phyloP scores from a whole-genome alignment of 23 red algal species.

The Agarophyton chilense region DNA sequence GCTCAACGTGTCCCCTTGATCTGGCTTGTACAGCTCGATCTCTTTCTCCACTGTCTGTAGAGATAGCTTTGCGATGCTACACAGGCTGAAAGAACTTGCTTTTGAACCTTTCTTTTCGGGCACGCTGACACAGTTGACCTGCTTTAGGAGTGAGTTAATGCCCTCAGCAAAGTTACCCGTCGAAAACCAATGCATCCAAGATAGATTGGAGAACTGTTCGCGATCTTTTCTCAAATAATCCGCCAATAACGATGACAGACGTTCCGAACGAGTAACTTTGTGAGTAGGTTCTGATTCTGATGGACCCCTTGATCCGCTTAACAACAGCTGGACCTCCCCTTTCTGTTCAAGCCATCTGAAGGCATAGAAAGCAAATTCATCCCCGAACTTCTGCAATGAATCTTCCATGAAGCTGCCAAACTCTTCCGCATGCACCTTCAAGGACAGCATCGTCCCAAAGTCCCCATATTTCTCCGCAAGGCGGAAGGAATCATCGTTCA shows the following conservation, averaged over 20 bases:
- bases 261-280: slow-evolving; percentile 29
- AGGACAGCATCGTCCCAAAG: slow-evolving; percentile 57
- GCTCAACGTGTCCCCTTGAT: neutral
- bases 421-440: slow-evolving; percentile 17
- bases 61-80: slow-evolving; percentile 60
- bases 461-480: slow-evolving; percentile 62
- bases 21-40: neutral
- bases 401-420: slow-evolving; percentile 52
- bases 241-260: slow-evolving; percentile 27
- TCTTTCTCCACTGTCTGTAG: slow-evolving; percentile 15
- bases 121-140: slow-evolving; percentile 4
- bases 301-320: slow-evolving; percentile 10
- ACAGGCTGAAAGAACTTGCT: slow-evolving; percentile 28
- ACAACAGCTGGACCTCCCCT: slow-evolving; percentile 38
- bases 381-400: slow-evolving; percentile 43
- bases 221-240: slow-evolving; percentile 51
- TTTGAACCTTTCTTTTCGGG: slow-evolving; percentile 38
- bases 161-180: slow-evolving; percentile 11
- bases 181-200: slow-evolving; percentile 63
- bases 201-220: slow-evolving; percentile 25
- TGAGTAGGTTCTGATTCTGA: neutral
- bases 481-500: slow-evolving; percentile 40
- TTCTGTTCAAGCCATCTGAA: slow-evolving; percentile 65
- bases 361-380: slow-evolving; percentile 54
- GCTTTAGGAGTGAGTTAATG: neutral